Base-by-base conservation (phyloP, 2,329 filamentous ascomycete species). In the Xylaria sp. region DNA sequence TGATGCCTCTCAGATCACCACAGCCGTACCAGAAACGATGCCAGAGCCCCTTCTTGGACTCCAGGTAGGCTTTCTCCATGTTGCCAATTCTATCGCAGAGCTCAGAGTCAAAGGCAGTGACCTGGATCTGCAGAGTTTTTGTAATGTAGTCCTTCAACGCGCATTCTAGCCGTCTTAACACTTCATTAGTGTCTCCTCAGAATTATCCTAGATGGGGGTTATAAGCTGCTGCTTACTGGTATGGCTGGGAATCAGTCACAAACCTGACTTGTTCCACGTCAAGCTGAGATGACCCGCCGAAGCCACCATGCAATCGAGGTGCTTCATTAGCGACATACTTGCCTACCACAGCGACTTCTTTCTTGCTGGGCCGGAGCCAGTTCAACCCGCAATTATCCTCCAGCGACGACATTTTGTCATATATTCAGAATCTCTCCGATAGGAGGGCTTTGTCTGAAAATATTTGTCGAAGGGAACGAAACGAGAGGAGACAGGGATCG, bases 1-100 rank as follows among this genome's bases (percentile, higher is more conserved):
- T 7, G 1, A 53, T 32, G 14, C 32, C 50, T 11, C 12, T 53
- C 24, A 32, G 24, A 32, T 32, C 24, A 32, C 50, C 24, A 32
- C 50, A 53, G 24, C 24, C 11, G 50, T 53, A 53, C 50, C 50
- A 53, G 50, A 53, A 53, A 53, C 24, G 50, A 8, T 53, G 50
- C 50, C 24, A 53, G 24, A 53, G 12, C 50, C 50, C 21, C 3
- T 32, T 9, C 50, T 53, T 53, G 12, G 50, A 53, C 27, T 53
- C 50, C 24, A 3, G 50, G 24, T 53, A 53, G 24, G 12, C 27
- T 12, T 53, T 53, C 50, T 53, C 50, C 24, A 53, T 53, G 3
- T 53, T 7, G 7, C 50, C 24, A 53, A 53, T 53, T 7, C 24
- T 30, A 53, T 53, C 50, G 9, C 50, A 32, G 24, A 53, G 50